Evolutionary conservation across 345 rosid species (phyloP).

Genomic region (Orychophragmus violaceus): DNA sequence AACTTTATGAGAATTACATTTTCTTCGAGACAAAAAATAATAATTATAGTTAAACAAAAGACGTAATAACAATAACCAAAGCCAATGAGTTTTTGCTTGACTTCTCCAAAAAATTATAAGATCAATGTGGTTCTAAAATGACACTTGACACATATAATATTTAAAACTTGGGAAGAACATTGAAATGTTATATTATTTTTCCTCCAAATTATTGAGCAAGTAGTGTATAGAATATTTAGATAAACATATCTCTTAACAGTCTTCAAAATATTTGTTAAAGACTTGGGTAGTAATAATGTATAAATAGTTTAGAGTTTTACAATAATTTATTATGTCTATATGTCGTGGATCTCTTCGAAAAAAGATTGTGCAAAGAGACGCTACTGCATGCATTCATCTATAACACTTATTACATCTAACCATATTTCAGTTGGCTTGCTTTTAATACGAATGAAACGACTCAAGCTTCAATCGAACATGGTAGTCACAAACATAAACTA

Average conservation of each 20-base stretch:
- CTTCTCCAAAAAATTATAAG: neutral
- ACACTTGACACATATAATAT: neutral
- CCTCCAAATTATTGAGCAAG: slow-evolving; percentile 1
- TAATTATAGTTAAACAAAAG: neutral
- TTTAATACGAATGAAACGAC: neutral
- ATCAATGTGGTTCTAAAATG: neutral
- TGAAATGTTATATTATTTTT: neutral
- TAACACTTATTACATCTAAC: neutral
- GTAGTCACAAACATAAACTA: neutral
- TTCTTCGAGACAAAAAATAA: neutral
- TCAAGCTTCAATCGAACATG: neutral
- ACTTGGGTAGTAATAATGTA: neutral
- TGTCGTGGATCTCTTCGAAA: neutral
- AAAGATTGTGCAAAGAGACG: neutral
- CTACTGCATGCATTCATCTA: neutral
- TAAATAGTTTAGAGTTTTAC: neutral
- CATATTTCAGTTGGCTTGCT: neutral
- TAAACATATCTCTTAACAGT: neutral
- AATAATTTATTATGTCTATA: neutral
- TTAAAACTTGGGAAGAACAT: neutral
- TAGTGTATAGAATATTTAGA: neutral
- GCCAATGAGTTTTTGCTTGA: neutral
- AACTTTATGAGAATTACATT: neutral
- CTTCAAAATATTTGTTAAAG: neutral
- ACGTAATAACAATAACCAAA: neutral